Base-by-base conservation (phyloP, 176 grass and related monocot genomes). In the Musa beccarii region DNA sequence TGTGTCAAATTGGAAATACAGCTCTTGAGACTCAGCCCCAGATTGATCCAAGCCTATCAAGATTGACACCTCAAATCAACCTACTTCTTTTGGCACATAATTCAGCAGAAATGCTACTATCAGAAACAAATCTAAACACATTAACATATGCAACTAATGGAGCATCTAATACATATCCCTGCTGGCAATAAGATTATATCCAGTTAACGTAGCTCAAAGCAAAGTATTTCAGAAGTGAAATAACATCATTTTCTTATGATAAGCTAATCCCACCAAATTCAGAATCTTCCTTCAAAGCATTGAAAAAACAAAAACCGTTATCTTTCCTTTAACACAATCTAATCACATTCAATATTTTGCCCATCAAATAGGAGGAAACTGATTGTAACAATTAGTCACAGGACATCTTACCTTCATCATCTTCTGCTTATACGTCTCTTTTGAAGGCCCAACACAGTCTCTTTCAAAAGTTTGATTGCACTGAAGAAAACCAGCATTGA, bases 401-500 rank as follows among this genome's bases (percentile, higher is more conserved):
- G 49, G 71, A 72, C 89, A 11, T 28, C 6, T 75, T 65, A 98
- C 95, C 88, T 98, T 98, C 52, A 68, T 80, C 86, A 98, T 89
- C 63, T 84, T 76, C 49, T 74, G 81, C 52, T 84, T 80, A 29
- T 89, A 93, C 34, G 12, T 87, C 87, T 73, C 84, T 72, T 93
- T 98, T 56, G 90, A 75, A 84, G 90, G 88, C 11, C 90, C 90
- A 24, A 93, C 86, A 19, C 90, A 98, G 22, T 83, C 84, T 74
- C 52, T 76, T 57, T 86, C 84, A 53, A 98, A 98, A 85, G 80
- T 91, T 83, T 71, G 78, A 71, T 93, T 93, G 75, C 95, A 98
- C 49, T 75, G 86, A 69, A 84, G 78, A 87, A 93, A 91, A 73
- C 86, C 90, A 67, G 88, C 90, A 79, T 91, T 78, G 20, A 98